Evolutionary conservation across 257 asterid species (phyloP), one percentile per base, ranked within the genome.

Genomic region (Perilla frutescens): DNA sequence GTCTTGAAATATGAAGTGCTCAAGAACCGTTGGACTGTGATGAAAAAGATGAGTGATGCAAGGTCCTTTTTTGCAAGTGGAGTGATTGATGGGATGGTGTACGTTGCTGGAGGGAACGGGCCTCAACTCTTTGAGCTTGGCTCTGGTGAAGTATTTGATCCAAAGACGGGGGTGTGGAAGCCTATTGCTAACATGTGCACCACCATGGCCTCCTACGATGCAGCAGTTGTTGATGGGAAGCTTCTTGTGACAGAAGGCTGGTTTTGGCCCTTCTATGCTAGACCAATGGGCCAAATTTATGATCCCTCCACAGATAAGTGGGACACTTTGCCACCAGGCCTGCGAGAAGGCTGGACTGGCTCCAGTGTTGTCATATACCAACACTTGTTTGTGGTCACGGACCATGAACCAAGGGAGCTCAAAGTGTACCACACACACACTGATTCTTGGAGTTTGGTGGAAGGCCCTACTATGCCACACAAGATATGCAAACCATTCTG

Each of bases 321-420:
- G 98, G 97, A 84, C 79, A 70, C 75, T 14, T 91, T 91, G 98
- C 85, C 96, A 34, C 45, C 79, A 9, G 98, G 97, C 2, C 80
- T 93, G 12, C 66, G 97, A 47, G 98, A 93, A 77, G 98, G 98
- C 8, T 93, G 98, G 98, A 93, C 97, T 0, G 98, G 98, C 9
- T 88, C 98, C 0, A 89, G 98, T 34, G 91, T 86, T 0, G 98
- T 93, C 64, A 80, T 91, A 0, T 56, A 84, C 40, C 89, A 79
- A 4, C 89, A 68, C 60, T 75, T 93, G 79, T 93, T 93, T 73
- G 97, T 93, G 53, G 91, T 93, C 61, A 84, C 96, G 0, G 98
- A 93, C 81, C 98, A 93, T 8, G 98, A 93, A 67, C 81, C 96
- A 40, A 89, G 91, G 6, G 88, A 87, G 57, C 78, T 93, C 47